Evolutionary conservation across 1,284 basidiomycete genomes (phyloP), one percentile per base, ranked within the genome.

Genomic region (Cutaneotrichosporon sp.): DNA sequence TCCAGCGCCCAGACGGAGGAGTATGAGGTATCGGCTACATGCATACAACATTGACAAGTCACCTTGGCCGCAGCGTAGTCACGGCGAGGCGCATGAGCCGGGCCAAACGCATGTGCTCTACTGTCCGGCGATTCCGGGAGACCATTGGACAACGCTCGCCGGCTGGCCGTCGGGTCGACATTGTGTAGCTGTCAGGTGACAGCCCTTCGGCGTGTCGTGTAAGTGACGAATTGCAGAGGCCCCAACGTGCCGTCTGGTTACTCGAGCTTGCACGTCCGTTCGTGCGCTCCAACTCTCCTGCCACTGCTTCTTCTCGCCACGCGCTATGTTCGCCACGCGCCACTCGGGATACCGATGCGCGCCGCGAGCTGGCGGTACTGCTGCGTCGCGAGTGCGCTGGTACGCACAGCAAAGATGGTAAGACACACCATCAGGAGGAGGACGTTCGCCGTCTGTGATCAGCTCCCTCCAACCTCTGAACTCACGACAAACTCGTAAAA

Each of bases 401-500:
- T 87, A 57, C 92, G 84, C 61, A 87, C 83, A 59, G 89, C 83
- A 55, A 91, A 83, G 21, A 91, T 80, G 5, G 83, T 80, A 21
- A 92, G 78, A 0, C 90, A 87, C 9, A 89, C 78, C 1, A 85
- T 80, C 2, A 87, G 87, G 72, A 96, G 87, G 8, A 89, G 74
- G 46, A 90, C 70, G 75, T 93, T 96, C 76, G 89, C 76, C 6
- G 80, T 79, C 82, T 83, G 58, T 21, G 14, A 21, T 57, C 47
- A 61, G 56, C 38, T 38, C 7, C 4, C 22, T 11, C 7, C 16
- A 31, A 2, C 21, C 9, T 21, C 3, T 9, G 18, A 14, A 81
- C 82, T 88, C 38, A 87, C 90, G 4, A 93, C 81, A 76, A 95
- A 96, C 76, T 95, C 91, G 80, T 87, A 90, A 74, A 91, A 96